Percentiles rank a stretch among this genome's conserved stretches.
phyloP scores from a whole-genome alignment of 352 stramenopile genomes.

The Pythium sukuiense region DNA sequence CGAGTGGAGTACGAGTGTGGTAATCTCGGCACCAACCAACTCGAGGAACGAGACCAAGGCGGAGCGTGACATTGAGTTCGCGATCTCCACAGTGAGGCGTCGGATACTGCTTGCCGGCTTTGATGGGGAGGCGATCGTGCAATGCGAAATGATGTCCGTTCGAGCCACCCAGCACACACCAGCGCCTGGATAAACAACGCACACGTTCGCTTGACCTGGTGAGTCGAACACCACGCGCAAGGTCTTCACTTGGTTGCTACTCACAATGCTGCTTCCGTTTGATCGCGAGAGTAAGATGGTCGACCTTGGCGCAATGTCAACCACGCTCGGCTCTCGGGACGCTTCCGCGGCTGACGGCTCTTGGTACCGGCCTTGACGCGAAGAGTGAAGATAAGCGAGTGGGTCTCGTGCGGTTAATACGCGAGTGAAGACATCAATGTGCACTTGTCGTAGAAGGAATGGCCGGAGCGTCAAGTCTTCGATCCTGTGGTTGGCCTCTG shows the following conservation, averaged over 20 bases:
- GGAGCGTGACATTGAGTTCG: neutral
- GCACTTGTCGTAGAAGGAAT: neutral
- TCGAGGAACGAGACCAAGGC: neutral
- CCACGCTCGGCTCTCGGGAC: neutral
- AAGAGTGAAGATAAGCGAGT: neutral
- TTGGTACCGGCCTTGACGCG: neutral
- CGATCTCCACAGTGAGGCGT: neutral
- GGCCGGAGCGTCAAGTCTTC: neutral
- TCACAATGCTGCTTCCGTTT: neutral
- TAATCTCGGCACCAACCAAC: neutral
- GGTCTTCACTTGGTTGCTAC: neutral
- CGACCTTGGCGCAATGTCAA: neutral
- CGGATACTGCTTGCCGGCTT: neutral
- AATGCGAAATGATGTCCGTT: neutral
- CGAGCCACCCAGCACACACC: neutral
- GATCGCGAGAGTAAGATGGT: neutral
- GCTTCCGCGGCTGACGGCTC: too few species aligned
- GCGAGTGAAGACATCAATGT: neutral
- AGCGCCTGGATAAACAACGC: neutral
- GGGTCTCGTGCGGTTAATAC: neutral
- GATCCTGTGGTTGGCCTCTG: neutral
- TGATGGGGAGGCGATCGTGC: neutral
- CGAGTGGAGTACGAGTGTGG: neutral
- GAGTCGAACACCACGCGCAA: neutral
- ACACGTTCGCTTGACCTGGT: neutral